A percentile compares a stretch with the other conserved stretches of the same genome.
These are phyloP conservation scores for Plasmodium malariae DNA, from an alignment of 169 alveolate genomes.

Conservation along the genomic window DNA sequence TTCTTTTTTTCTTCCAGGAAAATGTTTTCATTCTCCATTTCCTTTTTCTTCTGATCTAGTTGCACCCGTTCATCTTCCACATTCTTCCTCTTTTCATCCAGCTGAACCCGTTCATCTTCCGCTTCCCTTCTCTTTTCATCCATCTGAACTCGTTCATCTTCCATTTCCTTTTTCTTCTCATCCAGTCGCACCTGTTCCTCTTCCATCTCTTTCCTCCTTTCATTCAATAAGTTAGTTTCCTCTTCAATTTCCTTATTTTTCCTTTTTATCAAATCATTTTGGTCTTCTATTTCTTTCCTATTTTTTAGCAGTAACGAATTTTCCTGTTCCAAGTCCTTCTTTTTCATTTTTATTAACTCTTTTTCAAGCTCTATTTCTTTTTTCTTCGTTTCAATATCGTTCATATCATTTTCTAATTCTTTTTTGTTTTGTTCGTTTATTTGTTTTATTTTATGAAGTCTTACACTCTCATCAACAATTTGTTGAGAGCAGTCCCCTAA, in stretches of 20 bases:
- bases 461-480: conserved; percentile 35
- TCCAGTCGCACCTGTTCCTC: neutral
- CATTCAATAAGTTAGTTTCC: neutral
- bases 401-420: conserved; percentile 46
- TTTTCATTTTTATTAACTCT: neutral
- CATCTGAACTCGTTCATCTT: conserved; percentile 4
- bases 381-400: conserved; percentile 5
- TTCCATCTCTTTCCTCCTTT: conserved; percentile 29
- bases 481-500: conserved; percentile 47
- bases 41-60: neutral
- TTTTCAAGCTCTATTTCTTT: conserved; percentile 16
- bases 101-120: neutral
- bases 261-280: conserved; percentile 8
- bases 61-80: neutral
- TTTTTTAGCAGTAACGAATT: neutral
- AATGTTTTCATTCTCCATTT: neutral
- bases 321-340: neutral
- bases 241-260: conserved; percentile 34
- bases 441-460: conserved; percentile 22
- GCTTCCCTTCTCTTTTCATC: neutral
- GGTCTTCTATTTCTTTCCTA: conserved; percentile 18
- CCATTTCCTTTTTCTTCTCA: conserved; percentile 1
- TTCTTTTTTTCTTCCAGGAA: neutral
- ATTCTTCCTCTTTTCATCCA: neutral
- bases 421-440: conserved; percentile 39